Evolutionary conservation across 2,329 filamentous ascomycete genomes (phyloP).

Genomic region (Trichoderma endophyticum): DNA sequence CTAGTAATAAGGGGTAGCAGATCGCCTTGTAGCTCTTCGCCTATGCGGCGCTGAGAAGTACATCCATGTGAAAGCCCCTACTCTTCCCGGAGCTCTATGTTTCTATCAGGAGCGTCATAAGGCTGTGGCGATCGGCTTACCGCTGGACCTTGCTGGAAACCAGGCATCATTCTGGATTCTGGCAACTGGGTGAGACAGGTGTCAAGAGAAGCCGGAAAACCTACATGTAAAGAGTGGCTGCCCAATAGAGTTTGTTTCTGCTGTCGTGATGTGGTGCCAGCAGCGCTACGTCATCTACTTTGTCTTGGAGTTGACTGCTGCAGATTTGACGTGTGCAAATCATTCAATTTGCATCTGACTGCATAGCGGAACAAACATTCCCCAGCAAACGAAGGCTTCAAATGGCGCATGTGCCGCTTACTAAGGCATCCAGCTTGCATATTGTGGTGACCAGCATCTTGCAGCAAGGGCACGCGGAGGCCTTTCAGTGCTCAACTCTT

Average conservation of each 20-base stretch:
- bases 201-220: background rate
- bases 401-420: background rate
- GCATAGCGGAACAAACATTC: background rate
- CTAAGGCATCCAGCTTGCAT: background rate
- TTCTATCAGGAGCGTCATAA: background rate
- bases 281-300: conserved; percentile 11
- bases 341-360: background rate
- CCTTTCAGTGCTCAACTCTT: background rate
- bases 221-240: background rate
- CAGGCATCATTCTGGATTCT: background rate
- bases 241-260: background rate
- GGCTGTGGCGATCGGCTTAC: background rate
- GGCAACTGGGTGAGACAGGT: background rate
- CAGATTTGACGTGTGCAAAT: background rate
- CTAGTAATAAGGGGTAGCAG: background rate
- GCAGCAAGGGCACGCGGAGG: background rate
- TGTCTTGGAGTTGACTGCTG: background rate
- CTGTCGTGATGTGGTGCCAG: background rate
- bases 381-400: background rate
- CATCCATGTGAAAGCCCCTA: background rate
- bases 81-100: background rate
- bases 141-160: background rate
- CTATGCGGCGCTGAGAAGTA: background rate
- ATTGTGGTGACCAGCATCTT: background rate
- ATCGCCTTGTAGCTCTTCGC: background rate